Base-by-base conservation (phyloP, 2,329 filamentous ascomycete species). In the Alternaria ventricosa region DNA sequence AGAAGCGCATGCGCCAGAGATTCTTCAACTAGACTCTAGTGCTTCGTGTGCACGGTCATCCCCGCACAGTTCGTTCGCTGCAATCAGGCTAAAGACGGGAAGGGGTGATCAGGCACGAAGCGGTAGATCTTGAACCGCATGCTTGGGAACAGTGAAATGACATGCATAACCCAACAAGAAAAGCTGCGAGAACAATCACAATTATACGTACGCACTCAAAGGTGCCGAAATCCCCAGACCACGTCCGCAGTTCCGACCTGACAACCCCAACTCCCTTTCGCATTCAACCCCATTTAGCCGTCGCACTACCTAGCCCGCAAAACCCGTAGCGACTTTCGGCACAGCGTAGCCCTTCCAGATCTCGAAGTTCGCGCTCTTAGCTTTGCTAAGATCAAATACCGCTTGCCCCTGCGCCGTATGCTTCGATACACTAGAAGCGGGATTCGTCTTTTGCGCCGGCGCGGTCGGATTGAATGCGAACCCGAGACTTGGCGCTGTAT, bases 321-420 rank as follows among this genome's bases (percentile, higher is more conserved):
- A 60, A 10, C 44, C 20, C 22, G 25, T 33, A 23, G 57, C 53
- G 28, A 58, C 53, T 15, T 15, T 58, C 25, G 70, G 60, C 25
- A 50, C 59, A 27, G 69, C 74, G 65, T 70, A 71, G 12, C 55
- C 62, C 47, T 70, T 74, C 75, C 75, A 77, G 3, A 64, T 69
- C 8, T 55, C 67, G 63, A 74, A 76, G 15, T 69, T 56, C 22
- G 57, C 63, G 33, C 62, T 71, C 63, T 63, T 69, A 18, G 75
- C 75, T 55, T 68, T 69, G 55, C 65, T 63, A 13, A 77, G 50
- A 63, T 73, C 67, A 51, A 77, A 70, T 3, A 57, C 64, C 7
- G 63, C 71, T 41, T 70, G 22, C 73, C 74, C 36, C 57, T 75
- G 64, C 1, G 45, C 59, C 3, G 58, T 65, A 60, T 77, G 75